These are phyloP conservation scores for Gnomoniopsis smithogilvyi DNA, from an alignment of 2,329 filamentous ascomycete genomes.

Conservation along the genomic window DNA sequence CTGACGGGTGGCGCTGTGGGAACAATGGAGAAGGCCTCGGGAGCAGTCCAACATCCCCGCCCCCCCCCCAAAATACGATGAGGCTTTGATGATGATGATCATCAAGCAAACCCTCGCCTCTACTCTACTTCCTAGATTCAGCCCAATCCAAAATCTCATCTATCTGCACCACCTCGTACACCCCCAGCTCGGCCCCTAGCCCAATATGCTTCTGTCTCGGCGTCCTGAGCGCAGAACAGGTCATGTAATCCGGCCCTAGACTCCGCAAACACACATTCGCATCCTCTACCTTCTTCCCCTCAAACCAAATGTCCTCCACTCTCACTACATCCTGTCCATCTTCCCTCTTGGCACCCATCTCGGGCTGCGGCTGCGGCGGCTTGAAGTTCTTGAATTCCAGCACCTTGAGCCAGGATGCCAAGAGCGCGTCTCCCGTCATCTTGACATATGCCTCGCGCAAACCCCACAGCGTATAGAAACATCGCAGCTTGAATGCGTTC, in stretches of 20 bases:
- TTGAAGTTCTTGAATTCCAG: slow-evolving; percentile 66
- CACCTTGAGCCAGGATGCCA: slow-evolving; percentile 69
- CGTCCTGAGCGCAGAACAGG: slow-evolving; percentile 48
- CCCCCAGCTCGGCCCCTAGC: slow-evolving; percentile 35
- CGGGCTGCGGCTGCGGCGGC: slow-evolving; percentile 42
- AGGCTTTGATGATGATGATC: not conserved
- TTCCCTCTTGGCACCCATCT: slow-evolving; percentile 20
- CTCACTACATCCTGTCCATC: slow-evolving; percentile 32
- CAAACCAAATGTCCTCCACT: slow-evolving; percentile 36
- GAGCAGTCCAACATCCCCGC: too few relatives aligned
- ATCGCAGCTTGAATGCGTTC: slow-evolving; percentile 61
- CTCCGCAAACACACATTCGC: slow-evolving; percentile 41
- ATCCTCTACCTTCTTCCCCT: slow-evolving; percentile 35
- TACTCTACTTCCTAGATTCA: slow-evolving; percentile 28
- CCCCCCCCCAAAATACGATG: not conserved
- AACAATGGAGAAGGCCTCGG: not conserved
- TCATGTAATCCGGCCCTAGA: slow-evolving; percentile 50
- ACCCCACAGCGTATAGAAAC: slow-evolving; percentile 77
- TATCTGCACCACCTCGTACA: slow-evolving; percentile 41
- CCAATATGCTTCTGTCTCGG: slow-evolving; percentile 33
- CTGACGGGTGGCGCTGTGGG: not conserved
- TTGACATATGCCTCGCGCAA: slow-evolving; percentile 80
- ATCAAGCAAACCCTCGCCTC: not conserved
- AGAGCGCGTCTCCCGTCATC: slow-evolving; percentile 74
- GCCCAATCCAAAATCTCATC: slow-evolving; percentile 44